Evolutionary conservation across 306 rosid genomes (phyloP), one percentile per base, ranked within the genome.

Genomic region (Inga oerstediana): DNA sequence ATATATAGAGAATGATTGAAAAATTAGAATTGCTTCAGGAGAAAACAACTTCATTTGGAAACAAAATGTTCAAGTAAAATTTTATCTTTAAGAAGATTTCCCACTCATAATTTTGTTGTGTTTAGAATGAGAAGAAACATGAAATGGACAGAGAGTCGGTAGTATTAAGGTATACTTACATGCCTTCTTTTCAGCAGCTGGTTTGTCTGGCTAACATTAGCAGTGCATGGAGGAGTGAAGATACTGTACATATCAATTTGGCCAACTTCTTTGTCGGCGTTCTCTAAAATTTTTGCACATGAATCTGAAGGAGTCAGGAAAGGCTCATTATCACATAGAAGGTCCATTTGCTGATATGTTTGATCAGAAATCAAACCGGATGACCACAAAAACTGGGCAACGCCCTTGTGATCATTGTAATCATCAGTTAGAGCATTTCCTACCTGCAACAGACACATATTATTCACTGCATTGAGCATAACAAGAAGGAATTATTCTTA

Each of bases 381-480:
- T 2, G 98, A 61, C 98, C 98, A 95, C 97, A 95, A 65, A 80
- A 95, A 95, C 84, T 92, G 91, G 80, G 80, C 88, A 79, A 92
- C 64, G 59, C 98, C 98, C 88, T 91, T 72, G 77, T 89, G 98
- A 77, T 95, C 97, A 75, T 86, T 82, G 87, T 80, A 91, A 85
- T 92, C 98, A 62, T 95, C 98, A 19, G 88, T 88, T 67, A 95
- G 81, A 88, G 98, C 98, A 87, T 95, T 95, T 77, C 98, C 98
- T 64, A 95, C 97, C 98, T 95, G 94, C 76, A 91, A 67, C 81
- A 65, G 30, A 84, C 51, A 83, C 13, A 72, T n/a, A 59, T 70
- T 30, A 39, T 79, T 35, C 51, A 58, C 54, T 75, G 16, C 43
- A 75, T 73, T 54, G 35, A 56, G 39, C 62, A 83, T n/a, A 48